Conservation (phyloP, 2,329 filamentous ascomycete genomes). For the Bertia moriformis region DNA sequence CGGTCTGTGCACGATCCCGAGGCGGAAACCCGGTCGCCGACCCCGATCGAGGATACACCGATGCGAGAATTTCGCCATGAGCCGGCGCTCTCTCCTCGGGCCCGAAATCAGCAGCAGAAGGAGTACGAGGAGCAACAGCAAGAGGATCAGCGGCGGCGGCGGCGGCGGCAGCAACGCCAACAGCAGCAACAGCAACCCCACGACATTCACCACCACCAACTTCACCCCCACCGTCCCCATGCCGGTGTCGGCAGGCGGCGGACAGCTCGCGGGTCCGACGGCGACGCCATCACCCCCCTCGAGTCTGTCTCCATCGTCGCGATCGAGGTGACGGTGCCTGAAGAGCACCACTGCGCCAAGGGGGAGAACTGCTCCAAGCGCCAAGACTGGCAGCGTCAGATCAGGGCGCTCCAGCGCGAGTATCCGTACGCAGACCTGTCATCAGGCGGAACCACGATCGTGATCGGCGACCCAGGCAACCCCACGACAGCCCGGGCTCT, state of each 20-base stretch:
- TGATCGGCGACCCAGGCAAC: background rate
- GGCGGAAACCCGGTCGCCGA: background rate
- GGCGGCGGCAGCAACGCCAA: slow-evolving; percentile 13
- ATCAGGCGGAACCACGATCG: background rate
- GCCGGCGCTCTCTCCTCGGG: too few relatives aligned
- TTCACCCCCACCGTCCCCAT: too few relatives aligned
- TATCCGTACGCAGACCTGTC: slow-evolving; percentile 35
- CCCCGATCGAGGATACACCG: slow-evolving; percentile 11
- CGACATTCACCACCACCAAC: too few relatives aligned
- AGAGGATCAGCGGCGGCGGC: slow-evolving; percentile 6
- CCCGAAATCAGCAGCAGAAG: slow-evolving; percentile 26
- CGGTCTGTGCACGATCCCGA: too few relatives aligned
- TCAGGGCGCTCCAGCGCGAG: background rate
- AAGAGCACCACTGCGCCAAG: background rate
- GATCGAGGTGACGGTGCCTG: background rate
- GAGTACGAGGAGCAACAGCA: slow-evolving; percentile 13
- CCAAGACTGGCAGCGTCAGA: background rate
- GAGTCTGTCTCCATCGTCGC: background rate
- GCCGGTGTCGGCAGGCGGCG: background rate
- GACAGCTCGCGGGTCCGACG: slow-evolving; percentile 16
- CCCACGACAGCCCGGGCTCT: background rate
- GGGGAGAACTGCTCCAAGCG: background rate
- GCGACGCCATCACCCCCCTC: slow-evolving; percentile 60
- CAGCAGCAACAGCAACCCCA: too few relatives aligned
- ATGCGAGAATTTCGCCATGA: too few relatives aligned